These are phyloP conservation scores for Euptelea pleiosperma DNA, from an alignment of 164 flowering plant genomes.

Conservation along the genomic window DNA sequence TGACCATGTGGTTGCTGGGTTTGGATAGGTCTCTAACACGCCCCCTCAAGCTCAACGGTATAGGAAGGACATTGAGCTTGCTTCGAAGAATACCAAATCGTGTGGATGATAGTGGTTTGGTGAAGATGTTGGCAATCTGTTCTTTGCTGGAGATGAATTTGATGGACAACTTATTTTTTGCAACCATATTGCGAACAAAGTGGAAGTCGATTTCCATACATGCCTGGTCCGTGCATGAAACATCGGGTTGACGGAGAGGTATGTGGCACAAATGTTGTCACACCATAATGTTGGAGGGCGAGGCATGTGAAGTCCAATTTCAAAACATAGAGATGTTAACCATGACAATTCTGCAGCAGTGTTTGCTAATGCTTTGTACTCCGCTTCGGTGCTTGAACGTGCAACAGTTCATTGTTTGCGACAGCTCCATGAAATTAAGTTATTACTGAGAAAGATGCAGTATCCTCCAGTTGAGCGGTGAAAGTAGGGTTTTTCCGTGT, in stretches of 20 bases:
- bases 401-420: neutral
- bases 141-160: neutral
- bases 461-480: neutral
- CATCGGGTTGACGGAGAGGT: neutral
- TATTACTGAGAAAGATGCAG: neutral
- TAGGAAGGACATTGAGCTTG: no score
- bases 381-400: neutral
- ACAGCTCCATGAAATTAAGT: neutral
- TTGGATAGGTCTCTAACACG: no score
- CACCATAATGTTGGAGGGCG: neutral
- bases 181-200: neutral
- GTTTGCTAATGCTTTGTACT: neutral
- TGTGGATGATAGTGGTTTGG: no score
- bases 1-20: no score
- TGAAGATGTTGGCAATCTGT: constrained; percentile 1
- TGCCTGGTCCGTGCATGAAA: neutral
- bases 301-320: neutral
- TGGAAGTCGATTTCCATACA: neutral
- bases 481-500: no score
- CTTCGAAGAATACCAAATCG: no score
- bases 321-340: neutral
- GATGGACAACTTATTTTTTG: neutral
- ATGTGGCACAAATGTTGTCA: neutral
- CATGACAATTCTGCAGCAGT: neutral
- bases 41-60: no score